Evolutionary conservation across 331 rosid species (phyloP).

Genomic region (Rhamnella rubrinervis): DNA sequence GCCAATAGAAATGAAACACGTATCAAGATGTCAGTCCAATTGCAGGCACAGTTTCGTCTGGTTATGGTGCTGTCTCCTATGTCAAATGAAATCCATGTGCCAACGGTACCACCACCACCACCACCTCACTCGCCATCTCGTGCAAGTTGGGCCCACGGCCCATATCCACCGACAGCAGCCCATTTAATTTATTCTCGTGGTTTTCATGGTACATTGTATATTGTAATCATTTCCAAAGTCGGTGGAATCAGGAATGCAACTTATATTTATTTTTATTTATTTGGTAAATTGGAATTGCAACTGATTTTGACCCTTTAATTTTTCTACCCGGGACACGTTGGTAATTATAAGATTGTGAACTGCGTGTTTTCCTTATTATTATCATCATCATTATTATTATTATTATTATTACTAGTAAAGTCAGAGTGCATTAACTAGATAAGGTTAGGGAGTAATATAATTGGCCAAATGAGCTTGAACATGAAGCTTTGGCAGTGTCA

Average conservation of each 20-base stretch:
- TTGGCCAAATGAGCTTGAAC: too few species aligned
- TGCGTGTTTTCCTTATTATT: too few species aligned
- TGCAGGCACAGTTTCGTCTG: not conserved
- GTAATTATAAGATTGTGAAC: too few species aligned
- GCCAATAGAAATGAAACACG: conserved; percentile 9
- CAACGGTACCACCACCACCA: not conserved
- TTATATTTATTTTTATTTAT: too few species aligned
- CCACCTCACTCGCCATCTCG: not conserved
- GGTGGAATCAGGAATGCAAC: not conserved
- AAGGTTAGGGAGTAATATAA: too few species aligned
- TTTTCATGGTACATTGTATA: not conserved
- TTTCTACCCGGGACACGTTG: too few species aligned
- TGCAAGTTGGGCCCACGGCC: conserved; percentile 17
- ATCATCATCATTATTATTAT: too few species aligned
- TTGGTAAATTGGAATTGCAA: too few species aligned
- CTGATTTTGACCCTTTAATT: too few species aligned
- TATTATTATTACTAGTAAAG: too few species aligned
- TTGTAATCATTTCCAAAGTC: not conserved
- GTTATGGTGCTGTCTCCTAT: conserved; percentile 19
- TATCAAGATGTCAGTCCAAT: conserved; percentile 3
- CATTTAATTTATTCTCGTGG: not conserved
- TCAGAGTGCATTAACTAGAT: too few species aligned
- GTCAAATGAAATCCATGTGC: conserved; percentile 15
- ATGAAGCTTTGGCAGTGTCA: too few species aligned
- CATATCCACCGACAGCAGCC: conserved; percentile 22